Evolutionary conservation across 2,329 filamentous ascomycete genomes (phyloP), one percentile per base, ranked within the genome.

Genomic region (Paecilomyces dactylethromorphus): DNA sequence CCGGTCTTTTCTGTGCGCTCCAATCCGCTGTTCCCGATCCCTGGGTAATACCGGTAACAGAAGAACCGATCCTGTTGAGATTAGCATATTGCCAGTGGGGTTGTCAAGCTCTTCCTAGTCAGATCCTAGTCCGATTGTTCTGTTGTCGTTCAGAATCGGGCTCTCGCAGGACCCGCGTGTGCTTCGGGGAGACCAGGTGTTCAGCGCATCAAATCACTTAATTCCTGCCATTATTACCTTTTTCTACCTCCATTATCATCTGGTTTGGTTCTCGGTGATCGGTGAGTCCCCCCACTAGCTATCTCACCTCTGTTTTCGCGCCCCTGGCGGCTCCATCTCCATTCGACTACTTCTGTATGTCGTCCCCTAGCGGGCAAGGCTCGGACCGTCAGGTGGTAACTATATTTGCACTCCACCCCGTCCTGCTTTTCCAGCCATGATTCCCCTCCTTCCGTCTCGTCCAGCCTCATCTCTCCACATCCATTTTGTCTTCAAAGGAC

Each of bases 151-250:
- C 35, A 45, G 35, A 45, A 45, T 18, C 35, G 35, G 35, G 35
- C 35, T 45, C 35, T 45, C 35, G 35, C 35, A 45, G 35, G 35
- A 4, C 21, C 35, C 15, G 15, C 35, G n/a, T 18, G n/a, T 45
- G 35, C 35, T 45, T 33, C 32, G 11, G 13, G 32, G 32, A 12
- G 11, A 33, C 32, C 10, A 33, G 32, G 11, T 12, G 8, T 3
- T 33, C 32, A 15, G 32, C 10, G 3, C 32, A 33, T 45, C 35
- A n/a, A 45, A n/a, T 45, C 35, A 45, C 29, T 54, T 15, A 29
- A 54, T 33, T 39, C 39, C 22, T 33, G 60, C 58, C 55, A 58
- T 56, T 33, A 53, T 60, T 65, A 45, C 57, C 62, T 49, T 62
- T 62, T 62, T 26, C 63, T 60, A 53, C 58, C 59, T 2, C 59